Evolutionary conservation across 495 filamentous ascomycete species (phyloP), one percentile per base, ranked within the genome.

Genomic region (Lepraria neglecta): DNA sequence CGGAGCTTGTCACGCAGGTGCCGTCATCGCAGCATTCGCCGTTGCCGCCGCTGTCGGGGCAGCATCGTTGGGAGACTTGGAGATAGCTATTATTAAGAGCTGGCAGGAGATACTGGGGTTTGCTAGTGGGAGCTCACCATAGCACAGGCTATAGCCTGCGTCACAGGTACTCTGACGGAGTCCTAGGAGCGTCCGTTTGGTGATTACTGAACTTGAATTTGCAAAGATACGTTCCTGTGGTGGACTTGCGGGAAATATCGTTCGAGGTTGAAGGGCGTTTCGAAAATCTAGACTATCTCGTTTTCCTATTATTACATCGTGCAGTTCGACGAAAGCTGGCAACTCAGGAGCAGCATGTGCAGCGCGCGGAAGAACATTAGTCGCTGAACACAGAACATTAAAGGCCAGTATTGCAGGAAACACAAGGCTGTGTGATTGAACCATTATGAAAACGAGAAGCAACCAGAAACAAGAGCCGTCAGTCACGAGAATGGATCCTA

Each of bases 111-210:
- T 35, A 14, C 2, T 24, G 24, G 24, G 24, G 24, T 24, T 15
- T 10, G 11, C 35, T 38, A 15, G 38, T 17, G 54, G 9, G 44
- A 14, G 64, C 70, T 38, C 52, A 73, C 69, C 57, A 15, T 47
- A 4, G 46, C 70, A 73, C 45, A 70, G 67, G 51, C 65, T 60
- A 35, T 66, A 70, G 30, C 68, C 69, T 19, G 68, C 15, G 42
- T 58, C 48, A 58, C 71, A 73, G 30, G 24, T 24, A 24, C 27
- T 67, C 42, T 67, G 67, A 21, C 67, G 59, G 21, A 56, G 59
- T 9, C 52, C 51, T 10, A 73, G 40, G 43, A 64, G 30, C 5
- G 27, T 30, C 17, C 55, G 56, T 33, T 63, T 63, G 15, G 11
- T 15, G 4, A 51, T 31, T 9, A 28, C 14, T 17, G 48, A 51